Evolutionary conservation across 2,329 filamentous ascomycete genomes (phyloP).

Genomic region (Colletotrichum cuscutae): DNA sequence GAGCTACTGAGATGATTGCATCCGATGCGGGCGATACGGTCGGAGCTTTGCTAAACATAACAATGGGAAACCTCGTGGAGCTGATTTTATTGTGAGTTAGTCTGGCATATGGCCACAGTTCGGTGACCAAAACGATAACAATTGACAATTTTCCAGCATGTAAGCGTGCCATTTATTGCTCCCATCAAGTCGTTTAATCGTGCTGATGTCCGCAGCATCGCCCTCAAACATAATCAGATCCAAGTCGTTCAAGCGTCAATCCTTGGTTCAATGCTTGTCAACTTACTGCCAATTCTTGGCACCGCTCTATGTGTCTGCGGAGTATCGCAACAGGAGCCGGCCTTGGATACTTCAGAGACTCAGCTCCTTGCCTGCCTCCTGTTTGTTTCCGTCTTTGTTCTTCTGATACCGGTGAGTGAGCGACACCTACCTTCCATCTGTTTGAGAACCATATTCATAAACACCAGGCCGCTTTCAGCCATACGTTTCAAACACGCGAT

Average conservation of each 20-base stretch:
- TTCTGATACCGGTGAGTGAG: slow-evolving; percentile 47
- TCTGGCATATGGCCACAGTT: slow-evolving; percentile 7
- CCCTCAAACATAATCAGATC: slow-evolving; percentile 69
- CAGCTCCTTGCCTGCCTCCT: slow-evolving; percentile 49
- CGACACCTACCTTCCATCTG: fast-evolving
- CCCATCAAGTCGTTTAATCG: not conserved
- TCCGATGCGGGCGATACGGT: slow-evolving; percentile 66
- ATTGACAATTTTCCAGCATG: slow-evolving; percentile 43
- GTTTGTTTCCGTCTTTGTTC: slow-evolving; percentile 51
- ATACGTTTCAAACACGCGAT: slow-evolving; percentile 64
- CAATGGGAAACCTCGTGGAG: slow-evolving; percentile 71
- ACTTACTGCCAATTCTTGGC: slow-evolving; percentile 78
- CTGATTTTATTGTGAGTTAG: slow-evolving; percentile 65
- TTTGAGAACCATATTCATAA: slow-evolving; percentile 13
- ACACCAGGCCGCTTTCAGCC: slow-evolving; percentile 52
- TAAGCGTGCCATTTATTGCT: slow-evolving; percentile 36
- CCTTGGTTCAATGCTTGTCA: slow-evolving; percentile 81
- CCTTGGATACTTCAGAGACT: slow-evolving; percentile 44
- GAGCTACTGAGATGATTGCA: slow-evolving; percentile 70
- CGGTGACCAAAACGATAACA: not conserved
- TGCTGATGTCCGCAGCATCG: slow-evolving; percentile 54
- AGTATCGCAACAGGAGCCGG: slow-evolving; percentile 73
- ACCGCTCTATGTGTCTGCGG: slow-evolving; percentile 80
- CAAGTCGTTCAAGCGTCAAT: slow-evolving; percentile 81
- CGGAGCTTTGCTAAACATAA: slow-evolving; percentile 70